Conservation (phyloP, 441 rosid species). For the Mallotus repandus region DNA sequence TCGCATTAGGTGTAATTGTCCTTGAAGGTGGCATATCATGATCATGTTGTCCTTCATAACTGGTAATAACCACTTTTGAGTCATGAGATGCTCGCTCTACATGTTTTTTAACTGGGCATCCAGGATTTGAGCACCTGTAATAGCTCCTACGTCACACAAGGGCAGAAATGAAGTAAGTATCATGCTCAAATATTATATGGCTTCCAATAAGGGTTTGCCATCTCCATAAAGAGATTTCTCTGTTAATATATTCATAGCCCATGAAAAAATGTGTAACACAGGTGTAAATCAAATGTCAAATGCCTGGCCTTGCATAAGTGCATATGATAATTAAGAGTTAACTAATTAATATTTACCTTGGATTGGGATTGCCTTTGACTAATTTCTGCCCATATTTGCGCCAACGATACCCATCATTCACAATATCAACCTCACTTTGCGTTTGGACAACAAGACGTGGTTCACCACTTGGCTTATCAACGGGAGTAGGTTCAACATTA, state of each 20-base stretch:
- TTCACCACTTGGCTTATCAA: conserved; percentile 52
- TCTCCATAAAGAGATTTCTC: conserved; percentile 5
- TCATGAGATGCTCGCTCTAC: conserved; percentile 91
- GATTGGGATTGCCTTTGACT: conserved; percentile 94
- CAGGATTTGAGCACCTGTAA: conserved; percentile 85
- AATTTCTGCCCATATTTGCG: conserved; percentile 98
- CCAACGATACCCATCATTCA: conserved; percentile 96
- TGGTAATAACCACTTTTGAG: conserved; percentile 73
- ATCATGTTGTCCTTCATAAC: conserved; percentile 83
- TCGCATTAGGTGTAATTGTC: conserved; percentile 56
- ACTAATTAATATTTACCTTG: conserved; percentile 49
- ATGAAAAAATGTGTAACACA: background rate
- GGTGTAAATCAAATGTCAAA: background rate
- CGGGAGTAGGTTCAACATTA: conserved; percentile 36
- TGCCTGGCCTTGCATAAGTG: background rate
- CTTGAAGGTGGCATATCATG: conserved; percentile 77
- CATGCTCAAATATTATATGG: background rate
- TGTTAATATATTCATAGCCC: background rate
- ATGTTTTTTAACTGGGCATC: conserved; percentile 90
- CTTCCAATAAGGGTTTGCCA: background rate
- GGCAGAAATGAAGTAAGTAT: conserved; percentile 14
- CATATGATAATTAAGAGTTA: background rate
- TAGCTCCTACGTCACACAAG: conserved; percentile 66
- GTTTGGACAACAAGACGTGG: conserved; percentile 66
- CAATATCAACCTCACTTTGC: conserved; percentile 68